Conservation (phyloP, 2,329 filamentous ascomycete genomes). For the Chalaropsis ovoidea region DNA sequence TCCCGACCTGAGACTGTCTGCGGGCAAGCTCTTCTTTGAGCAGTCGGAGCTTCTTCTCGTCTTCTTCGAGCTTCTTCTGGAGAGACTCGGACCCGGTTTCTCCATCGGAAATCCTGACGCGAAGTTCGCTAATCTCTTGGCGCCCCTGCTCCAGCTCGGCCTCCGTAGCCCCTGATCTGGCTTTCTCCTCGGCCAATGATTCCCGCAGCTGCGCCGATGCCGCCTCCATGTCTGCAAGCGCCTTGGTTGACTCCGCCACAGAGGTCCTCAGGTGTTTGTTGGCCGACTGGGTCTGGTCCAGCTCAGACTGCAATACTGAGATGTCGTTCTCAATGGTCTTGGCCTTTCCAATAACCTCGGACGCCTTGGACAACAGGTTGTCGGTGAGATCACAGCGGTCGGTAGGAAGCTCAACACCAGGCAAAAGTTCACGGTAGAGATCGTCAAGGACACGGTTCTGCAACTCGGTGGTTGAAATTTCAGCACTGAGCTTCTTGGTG, state of each 20-base stretch:
- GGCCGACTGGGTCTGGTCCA: constrained; percentile 48
- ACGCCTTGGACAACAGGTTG: constrained; percentile 47
- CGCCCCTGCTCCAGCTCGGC: constrained; percentile 53
- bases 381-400: constrained; percentile 52
- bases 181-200: constrained; percentile 43
- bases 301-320: constrained; percentile 51
- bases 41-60: constrained; percentile 58
- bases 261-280: constrained; percentile 49
- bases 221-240: constrained; percentile 43
- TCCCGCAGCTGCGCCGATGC: constrained; percentile 45
- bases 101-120: constrained; percentile 65
- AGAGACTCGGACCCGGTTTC: constrained; percentile 74
- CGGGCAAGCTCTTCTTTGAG: constrained; percentile 62
- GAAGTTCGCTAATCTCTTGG: constrained; percentile 56
- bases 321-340: constrained; percentile 51
- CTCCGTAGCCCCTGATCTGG: constrained; percentile 46
- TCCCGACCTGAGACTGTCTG: constrained; percentile 63
- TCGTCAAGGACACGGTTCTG: constrained; percentile 48
- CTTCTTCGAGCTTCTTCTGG: constrained; percentile 62
- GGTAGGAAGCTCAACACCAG: constrained; percentile 42
- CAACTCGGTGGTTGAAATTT: constrained; percentile 43
- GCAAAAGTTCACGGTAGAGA: constrained; percentile 49
- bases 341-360: constrained; percentile 50
- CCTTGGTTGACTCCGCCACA: constrained; percentile 37
- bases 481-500: constrained; percentile 41